These are phyloP conservation scores for Prunus armeniaca DNA, from an alignment of 306 rosid species.

Conservation along the genomic window DNA sequence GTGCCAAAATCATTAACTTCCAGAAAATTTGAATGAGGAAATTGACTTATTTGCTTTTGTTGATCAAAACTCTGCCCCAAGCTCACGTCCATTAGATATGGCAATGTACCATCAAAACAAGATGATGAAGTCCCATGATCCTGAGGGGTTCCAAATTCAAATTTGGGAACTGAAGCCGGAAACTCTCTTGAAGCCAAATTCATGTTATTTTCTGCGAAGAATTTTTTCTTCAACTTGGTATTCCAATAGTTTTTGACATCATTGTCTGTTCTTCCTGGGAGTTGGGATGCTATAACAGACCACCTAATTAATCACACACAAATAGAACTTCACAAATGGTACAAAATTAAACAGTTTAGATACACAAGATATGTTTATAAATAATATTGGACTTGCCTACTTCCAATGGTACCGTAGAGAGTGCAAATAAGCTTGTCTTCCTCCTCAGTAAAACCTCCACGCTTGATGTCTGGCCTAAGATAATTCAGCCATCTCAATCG, in stretches of 20 bases:
- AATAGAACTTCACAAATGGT: background rate
- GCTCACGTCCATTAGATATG: background rate
- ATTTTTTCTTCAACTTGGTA: slow-evolving; percentile 46
- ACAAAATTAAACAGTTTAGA: too few species aligned
- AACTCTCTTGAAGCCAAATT: background rate
- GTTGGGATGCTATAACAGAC: slow-evolving; percentile 49
- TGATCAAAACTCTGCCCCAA: background rate
- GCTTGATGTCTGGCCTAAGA: slow-evolving; percentile 48
- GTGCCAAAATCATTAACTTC: slow-evolving; percentile 12
- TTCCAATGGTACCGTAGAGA: slow-evolving; percentile 33
- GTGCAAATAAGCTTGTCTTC: slow-evolving; percentile 40
- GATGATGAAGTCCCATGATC: slow-evolving; percentile 14
- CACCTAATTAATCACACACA: slow-evolving; percentile 28
- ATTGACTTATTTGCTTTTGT: background rate
- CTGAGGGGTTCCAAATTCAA: background rate
- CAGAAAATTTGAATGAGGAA: background rate
- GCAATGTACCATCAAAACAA: slow-evolving; percentile 13
- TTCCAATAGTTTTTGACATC: slow-evolving; percentile 54
- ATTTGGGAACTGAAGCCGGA: slow-evolving; percentile 1
- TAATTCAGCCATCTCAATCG: slow-evolving; percentile 55
- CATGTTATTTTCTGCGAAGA: background rate
- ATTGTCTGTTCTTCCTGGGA: slow-evolving; percentile 54
- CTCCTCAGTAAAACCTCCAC: slow-evolving; percentile 40
- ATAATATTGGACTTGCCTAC: slow-evolving; percentile 32
- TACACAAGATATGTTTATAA: too few species aligned